Evolutionary conservation across 2,329 filamentous ascomycete species (phyloP).

Genomic region (Colletotrichum scovillei): DNA sequence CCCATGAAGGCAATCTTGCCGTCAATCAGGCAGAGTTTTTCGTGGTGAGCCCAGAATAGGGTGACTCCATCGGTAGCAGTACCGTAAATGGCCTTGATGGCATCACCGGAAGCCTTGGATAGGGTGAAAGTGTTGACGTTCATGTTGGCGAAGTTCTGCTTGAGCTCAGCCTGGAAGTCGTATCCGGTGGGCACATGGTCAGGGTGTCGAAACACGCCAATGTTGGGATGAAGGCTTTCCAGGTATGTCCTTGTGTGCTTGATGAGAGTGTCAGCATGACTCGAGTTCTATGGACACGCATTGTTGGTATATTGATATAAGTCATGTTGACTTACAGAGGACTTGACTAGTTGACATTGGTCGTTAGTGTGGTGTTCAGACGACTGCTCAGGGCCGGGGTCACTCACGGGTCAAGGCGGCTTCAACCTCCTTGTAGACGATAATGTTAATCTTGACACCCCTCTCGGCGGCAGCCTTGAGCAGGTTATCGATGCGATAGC

Average conservation of each 20-base stretch:
- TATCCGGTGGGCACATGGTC: constrained; percentile 84
- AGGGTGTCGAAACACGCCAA: constrained; percentile 89
- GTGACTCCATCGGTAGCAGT: constrained; percentile 80
- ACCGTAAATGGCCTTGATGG: constrained; percentile 83
- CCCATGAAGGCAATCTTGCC: constrained; percentile 89
- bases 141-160: constrained; percentile 65
- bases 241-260: constrained; percentile 83
- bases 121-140: constrained; percentile 63
- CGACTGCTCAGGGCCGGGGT: constrained; percentile 43
- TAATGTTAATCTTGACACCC: constrained; percentile 85
- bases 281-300: constrained; percentile 37
- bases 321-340: constrained; percentile 54
- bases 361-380: constrained; percentile 29
- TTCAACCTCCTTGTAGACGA: constrained; percentile 93
- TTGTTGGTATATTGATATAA: constrained; percentile 65
- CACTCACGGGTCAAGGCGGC: constrained; percentile 82
- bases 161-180: constrained; percentile 74
- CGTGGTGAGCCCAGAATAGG: constrained; percentile 92
- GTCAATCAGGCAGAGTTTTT: constrained; percentile 89
- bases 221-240: constrained; percentile 83
- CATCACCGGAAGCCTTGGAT: constrained; percentile 76
- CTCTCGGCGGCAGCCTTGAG: constrained; percentile 84
- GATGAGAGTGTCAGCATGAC: constrained; percentile 15
- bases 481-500: constrained; percentile 87
- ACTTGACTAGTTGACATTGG: constrained; percentile 48